A percentile compares a stretch with the other conserved stretches of the same genome.
phyloP scores from a whole-genome alignment of 78 protist genomes.

The Capsaspora owczarzaki region DNA sequence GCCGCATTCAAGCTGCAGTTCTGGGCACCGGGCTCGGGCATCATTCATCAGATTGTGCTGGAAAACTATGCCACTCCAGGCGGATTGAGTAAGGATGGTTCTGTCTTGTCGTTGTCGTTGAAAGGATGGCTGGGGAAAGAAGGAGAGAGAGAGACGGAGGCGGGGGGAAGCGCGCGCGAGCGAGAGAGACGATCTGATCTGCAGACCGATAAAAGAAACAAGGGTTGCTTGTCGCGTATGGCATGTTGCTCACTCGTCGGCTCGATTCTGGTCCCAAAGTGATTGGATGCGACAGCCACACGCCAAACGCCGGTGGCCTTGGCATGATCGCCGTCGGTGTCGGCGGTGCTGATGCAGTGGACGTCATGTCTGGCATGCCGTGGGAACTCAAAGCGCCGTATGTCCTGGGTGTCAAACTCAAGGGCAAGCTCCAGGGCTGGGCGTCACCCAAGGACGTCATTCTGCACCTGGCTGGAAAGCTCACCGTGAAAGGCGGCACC shows the following conservation, averaged over 20 bases:
- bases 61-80: slow-evolving; percentile 93
- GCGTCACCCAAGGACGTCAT: slow-evolving; percentile 84
- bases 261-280: not conserved
- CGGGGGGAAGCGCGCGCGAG: too few species aligned
- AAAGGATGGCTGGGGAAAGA: too few species aligned
- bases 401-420: slow-evolving; percentile 79
- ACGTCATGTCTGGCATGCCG: slow-evolving; percentile 74
- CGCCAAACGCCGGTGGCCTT: slow-evolving; percentile 87
- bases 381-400: slow-evolving; percentile 91
- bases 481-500: slow-evolving; percentile 66
- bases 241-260: not conserved
- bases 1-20: slow-evolving; percentile 54
- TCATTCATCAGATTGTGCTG: slow-evolving; percentile 90
- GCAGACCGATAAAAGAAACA: too few species aligned
- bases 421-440: slow-evolving; percentile 54
- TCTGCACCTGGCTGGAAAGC: slow-evolving; percentile 71
- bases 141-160: too few species aligned
- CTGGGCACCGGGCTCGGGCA: slow-evolving; percentile 76
- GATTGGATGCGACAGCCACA: slow-evolving; percentile 57
- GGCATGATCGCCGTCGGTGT: slow-evolving; percentile 82
- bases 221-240: not conserved
- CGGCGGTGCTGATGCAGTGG: slow-evolving; percentile 94
- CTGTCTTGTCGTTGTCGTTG: slow-evolving; percentile 4
- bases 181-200: too few species aligned
- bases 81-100: slow-evolving; percentile 42